Evolutionary conservation across 1,139 yeast genomes (phyloP), one percentile per base, ranked within the genome.

Genomic region (Suhomyces terraborum): DNA sequence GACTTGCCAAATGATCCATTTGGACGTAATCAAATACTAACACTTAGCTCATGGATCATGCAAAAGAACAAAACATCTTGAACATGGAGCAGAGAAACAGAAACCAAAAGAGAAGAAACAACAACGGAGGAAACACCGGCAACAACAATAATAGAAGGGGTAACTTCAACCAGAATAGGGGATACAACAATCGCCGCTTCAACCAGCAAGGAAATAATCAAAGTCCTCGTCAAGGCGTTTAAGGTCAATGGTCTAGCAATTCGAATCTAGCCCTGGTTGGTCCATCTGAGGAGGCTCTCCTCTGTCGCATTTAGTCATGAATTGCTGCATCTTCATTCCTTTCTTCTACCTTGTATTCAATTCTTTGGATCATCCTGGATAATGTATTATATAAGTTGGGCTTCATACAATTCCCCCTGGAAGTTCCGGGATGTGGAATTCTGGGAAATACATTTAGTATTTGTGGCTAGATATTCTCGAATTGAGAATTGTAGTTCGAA

Each of bases 21-120:
- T 20, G 6, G 9, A 14, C 4, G 16, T 14, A 22, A 6, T 4
- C 8, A 19, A 10, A 23, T 53, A 53, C 55, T 52, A 52, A 49
- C 42, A 79, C 82, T 63, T 24, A 41, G 75, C 78, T 86, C 45
- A 88, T 89, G 73, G 96, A 88, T 53, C 85, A 84, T 56, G 88
- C 93, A 47, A 88, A 84, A 61, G 84, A 75, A 51, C 82, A 81
- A 53, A 76, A 77, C 52, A 67, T 76, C 51, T 73, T 78, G 55
- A 78, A 73, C 55, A 73, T 73, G 67, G 79, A 77, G 47, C 76
- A 75, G 51, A 64, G 77, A 53, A 69, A 71, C 52, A 75, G 71
- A 67, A 75, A 65, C 57, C 73, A 67, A 43, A 68, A 66, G 55
- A 69, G 73, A 58, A 67, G 79, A 55, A 65, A 67, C 31, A 65